phyloP scores from a whole-genome alignment of 176 grass and related monocot species.

The Rhynchospora pubera region DNA sequence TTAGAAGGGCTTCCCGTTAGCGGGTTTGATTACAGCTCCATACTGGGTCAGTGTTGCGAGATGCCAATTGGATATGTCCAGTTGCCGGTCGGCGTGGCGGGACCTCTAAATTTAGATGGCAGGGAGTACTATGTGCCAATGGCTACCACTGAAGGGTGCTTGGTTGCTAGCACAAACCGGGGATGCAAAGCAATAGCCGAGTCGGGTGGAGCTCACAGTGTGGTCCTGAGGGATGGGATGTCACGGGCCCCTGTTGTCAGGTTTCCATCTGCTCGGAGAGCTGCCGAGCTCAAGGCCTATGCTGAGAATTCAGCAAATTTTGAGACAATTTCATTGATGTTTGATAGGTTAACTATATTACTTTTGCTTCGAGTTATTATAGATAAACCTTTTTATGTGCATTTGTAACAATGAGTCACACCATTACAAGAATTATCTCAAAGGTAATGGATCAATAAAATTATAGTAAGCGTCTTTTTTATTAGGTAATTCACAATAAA shows the following conservation, averaged over 20 bases:
- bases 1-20: not conserved
- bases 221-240: conserved; percentile 36
- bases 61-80: conserved; percentile 32
- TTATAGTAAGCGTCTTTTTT: not conserved
- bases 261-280: conserved; percentile 14
- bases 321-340: conserved; percentile 49
- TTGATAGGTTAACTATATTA: conserved; percentile 55
- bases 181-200: conserved; percentile 36
- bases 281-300: conserved; percentile 62
- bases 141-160: conserved; percentile 35
- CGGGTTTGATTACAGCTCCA: conserved; percentile 27
- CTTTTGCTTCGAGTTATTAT: not conserved
- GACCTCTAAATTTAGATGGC: conserved; percentile 18
- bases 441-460: not conserved
- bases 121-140: conserved; percentile 25
- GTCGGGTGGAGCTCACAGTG: conserved; percentile 20
- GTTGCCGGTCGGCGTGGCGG: conserved; percentile 5
- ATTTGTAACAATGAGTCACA: not conserved
- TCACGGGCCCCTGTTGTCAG: conserved; percentile 20
- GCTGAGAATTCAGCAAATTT: conserved; percentile 60
- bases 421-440: not conserved
- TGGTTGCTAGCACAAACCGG: conserved; percentile 32
- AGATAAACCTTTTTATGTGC: not conserved
- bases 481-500: not conserved
- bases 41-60: conserved; percentile 30